Percentiles rank a stretch among this genome's conserved stretches.
These are phyloP conservation scores for Hericium rajendrae DNA, from an alignment of 768 basidiomycete species.

Conservation along the genomic window DNA sequence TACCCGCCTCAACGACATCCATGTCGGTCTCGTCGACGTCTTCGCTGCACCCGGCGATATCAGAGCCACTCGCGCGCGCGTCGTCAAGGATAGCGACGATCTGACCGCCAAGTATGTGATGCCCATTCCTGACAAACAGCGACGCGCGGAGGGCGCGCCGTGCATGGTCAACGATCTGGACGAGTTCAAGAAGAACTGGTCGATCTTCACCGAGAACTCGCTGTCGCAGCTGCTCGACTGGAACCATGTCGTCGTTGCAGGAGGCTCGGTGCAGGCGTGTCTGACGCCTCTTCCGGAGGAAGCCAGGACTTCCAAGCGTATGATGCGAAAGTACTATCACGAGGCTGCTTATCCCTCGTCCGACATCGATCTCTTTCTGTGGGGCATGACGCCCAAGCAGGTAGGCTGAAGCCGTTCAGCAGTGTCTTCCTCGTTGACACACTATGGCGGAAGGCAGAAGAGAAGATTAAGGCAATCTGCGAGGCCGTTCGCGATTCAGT, in stretches of 20 bases:
- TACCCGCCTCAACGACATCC: slow-evolving; percentile 32
- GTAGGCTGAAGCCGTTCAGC: slow-evolving; percentile 17
- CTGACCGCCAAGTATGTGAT: slow-evolving; percentile 41
- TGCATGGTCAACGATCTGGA: slow-evolving; percentile 41
- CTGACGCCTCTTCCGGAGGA: slow-evolving; percentile 40
- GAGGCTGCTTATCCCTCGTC: slow-evolving; percentile 45
- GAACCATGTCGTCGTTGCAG: slow-evolving; percentile 56
- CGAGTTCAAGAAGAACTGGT: slow-evolving; percentile 56
- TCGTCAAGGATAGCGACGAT: slow-evolving; percentile 35
- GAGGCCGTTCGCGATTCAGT: slow-evolving; percentile 57
- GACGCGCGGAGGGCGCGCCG: slow-evolving; percentile 41
- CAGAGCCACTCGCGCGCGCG: slow-evolving; percentile 40
- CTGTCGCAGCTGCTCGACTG: slow-evolving; percentile 50
- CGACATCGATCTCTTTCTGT: slow-evolving; percentile 56
- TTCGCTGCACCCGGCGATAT: slow-evolving; percentile 41
- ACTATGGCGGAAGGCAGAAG: slow-evolving; percentile 35
- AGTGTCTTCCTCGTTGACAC: background rate
- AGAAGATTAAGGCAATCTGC: slow-evolving; percentile 48
- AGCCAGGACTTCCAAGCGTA: slow-evolving; percentile 42
- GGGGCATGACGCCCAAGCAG: slow-evolving; percentile 46
- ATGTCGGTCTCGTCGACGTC: slow-evolving; percentile 52
- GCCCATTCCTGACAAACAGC: slow-evolving; percentile 33
- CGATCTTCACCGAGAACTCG: slow-evolving; percentile 52
- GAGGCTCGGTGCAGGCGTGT: slow-evolving; percentile 51
- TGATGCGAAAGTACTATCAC: slow-evolving; percentile 51